Base-by-base conservation (phyloP, 2,329 filamentous ascomycete genomes). In the Colletotrichum siamense region DNA sequence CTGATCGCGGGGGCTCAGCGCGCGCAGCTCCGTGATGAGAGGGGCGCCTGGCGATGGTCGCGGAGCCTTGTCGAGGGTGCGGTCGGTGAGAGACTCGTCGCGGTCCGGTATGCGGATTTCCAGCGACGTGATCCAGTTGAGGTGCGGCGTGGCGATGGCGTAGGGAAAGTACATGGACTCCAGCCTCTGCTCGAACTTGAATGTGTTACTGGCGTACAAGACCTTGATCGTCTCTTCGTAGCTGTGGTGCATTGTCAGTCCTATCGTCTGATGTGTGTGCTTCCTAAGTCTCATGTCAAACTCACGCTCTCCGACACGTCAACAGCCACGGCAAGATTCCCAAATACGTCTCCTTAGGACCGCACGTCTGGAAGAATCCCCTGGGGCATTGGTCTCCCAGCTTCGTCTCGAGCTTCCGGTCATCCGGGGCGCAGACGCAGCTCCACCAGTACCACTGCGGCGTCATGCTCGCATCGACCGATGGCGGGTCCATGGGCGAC, bases 371-470 rank as follows among this genome's bases (percentile, higher is more conserved):
- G 59, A 75, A 77, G 71, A 78, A 77, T 8, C 75, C 77, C 30
- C 70, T 71, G 26, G 77, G 77, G 59, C 77, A 78, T 49, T 77
- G 65, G 36, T 77, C 67, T 10, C 57, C 66, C 70, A 77, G 63
- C 22, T 71, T 75, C 26, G 71, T 71, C 64, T 78, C 77, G 52
- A 77, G 67, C 13, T 52, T 61, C 22, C 66, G 69, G 66, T 75
- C 65, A 18, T 78, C 74, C n/a, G 67, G 75, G 52, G 63, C 75
- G 49, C 77, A 78, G 24, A 78, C 74, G 68, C 77, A 78, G 30
- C 75, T 77, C 77, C 77, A 78, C 77, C 77, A 78, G 63, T 77
- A 75, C 77, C 77, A 78, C 63, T 77, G 70, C 55, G 77, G 75
- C 59, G 63, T 34, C 44, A 67, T 65, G 67, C 36, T 71, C 18